Base-by-base conservation (phyloP, 2,329 filamentous ascomycete species). In the Fusarium longipes region DNA sequence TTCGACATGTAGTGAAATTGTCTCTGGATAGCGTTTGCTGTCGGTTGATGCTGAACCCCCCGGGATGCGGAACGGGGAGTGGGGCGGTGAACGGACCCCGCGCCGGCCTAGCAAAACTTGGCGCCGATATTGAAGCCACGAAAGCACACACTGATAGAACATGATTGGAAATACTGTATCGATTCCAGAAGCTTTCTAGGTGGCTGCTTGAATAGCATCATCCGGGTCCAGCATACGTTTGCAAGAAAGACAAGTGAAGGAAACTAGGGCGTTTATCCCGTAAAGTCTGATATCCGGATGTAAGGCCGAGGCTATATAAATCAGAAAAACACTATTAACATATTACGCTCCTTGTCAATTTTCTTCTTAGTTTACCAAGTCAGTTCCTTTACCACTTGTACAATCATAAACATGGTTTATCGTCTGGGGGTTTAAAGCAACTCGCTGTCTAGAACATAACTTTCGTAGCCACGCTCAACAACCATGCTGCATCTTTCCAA, bases 401-500 rank as follows among this genome's bases (percentile, higher is more conserved):
- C 36, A 42, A 43, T 44, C 29, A 60, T 15, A 38, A 39, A n/a
- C 35, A 63, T 47, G 51, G 40, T 57, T 30, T 45, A 52, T 45
- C 29, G 40, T 55, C 52, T 57, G 27, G 27, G n/a, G 20, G 22
- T 36, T 25, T 18, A 36, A 17, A 17, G 22, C 18, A 12, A 33
- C 49, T 53, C 32, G 33, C 48, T 24, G 18, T 63, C 80, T 77
- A 88, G 65, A 89, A 81, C 68, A 89, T 79, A 42, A 89, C 85
- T 72, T 87, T 89, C 25, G 84, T 84, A 12, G 88, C 89, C 65
- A 91, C 87, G 65, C 84, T 89, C 55, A 91, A 77, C 44, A 91
- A 76, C 89, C 89, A 91, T 17, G 87, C 87, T 25, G 88, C 89
- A 76, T 91, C 89, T 58, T 86, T 83, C 89, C 88, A 91, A 10